Conservation (phyloP, 2,329 filamentous ascomycete species). For the Samsoniella hepiali region DNA sequence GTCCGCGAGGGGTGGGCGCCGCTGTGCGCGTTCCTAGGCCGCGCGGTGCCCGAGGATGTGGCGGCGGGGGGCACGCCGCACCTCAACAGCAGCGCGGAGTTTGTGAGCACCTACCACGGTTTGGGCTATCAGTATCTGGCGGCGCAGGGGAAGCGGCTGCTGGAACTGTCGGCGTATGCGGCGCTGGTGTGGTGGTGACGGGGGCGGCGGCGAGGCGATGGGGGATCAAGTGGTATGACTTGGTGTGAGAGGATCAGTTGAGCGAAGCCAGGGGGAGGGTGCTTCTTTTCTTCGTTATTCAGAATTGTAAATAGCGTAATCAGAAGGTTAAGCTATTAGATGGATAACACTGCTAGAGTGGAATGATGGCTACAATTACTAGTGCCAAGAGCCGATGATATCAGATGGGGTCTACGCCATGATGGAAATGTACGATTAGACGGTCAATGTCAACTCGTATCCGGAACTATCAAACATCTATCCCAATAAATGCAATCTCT, state of each 20-base stretch:
- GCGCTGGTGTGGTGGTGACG: background rate
- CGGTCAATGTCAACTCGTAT: background rate
- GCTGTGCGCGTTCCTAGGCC: slow-evolving; percentile 15
- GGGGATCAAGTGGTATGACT: background rate
- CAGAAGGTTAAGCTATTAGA: too few relatives aligned
- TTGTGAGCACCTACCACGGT: background rate
- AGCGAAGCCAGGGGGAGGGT: too few relatives aligned
- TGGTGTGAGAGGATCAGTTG: background rate
- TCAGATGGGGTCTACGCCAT: too few relatives aligned
- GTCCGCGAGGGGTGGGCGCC: slow-evolving; percentile 14
- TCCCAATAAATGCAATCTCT: background rate
- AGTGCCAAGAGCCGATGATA: too few relatives aligned
- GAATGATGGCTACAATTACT: too few relatives aligned
- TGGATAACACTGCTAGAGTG: too few relatives aligned
- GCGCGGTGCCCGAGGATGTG: slow-evolving; percentile 4
- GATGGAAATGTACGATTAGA: background rate
- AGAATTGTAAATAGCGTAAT: too few relatives aligned
- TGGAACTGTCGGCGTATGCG: slow-evolving; percentile 14
- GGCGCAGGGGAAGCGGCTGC: slow-evolving; percentile 5
- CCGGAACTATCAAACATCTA: background rate
- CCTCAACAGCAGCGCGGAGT: slow-evolving; percentile 5
- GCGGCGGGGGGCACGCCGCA: background rate
- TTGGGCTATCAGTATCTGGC: background rate
- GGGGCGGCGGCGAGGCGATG: slow-evolving; percentile 11
- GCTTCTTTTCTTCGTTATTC: too few relatives aligned